A percentile compares a stretch with the other conserved stretches of the same genome.
Evolutionary conservation across 1,139 yeast species (phyloP).

Genomic region (Suhomyces maxii): DNA sequence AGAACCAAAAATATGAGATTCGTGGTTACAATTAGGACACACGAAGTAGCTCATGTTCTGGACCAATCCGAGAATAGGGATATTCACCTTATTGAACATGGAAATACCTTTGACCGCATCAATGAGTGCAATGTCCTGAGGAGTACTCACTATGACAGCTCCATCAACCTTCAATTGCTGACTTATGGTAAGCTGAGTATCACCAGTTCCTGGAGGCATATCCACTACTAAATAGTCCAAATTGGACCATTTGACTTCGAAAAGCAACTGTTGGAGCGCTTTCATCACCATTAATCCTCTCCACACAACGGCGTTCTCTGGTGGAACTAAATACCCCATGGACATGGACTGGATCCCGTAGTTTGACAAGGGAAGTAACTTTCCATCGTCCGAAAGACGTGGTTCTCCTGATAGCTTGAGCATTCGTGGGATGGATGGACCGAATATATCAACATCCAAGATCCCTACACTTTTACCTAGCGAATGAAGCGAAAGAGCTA

Average conservation of each 20-base stretch:
- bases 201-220: conserved; percentile 94
- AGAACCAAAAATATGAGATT: conserved; percentile 71
- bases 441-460: conserved; percentile 80
- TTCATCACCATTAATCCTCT: conserved; percentile 86
- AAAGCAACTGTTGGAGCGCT: conserved; percentile 76
- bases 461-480: conserved; percentile 64
- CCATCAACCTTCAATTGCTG: conserved; percentile 79
- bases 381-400: conserved; percentile 52
- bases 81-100: conserved; percentile 71
- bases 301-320: conserved; percentile 78
- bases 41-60: conserved; percentile 80
- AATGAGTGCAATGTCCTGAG: conserved; percentile 80
- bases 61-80: conserved; percentile 77
- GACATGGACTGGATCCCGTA: conserved; percentile 86
- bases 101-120: conserved; percentile 82
- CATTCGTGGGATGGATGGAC: conserved; percentile 77
- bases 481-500: conserved; percentile 61
- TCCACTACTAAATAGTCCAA: conserved; percentile 74
- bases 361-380: conserved; percentile 67
- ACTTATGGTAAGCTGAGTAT: conserved; percentile 77
- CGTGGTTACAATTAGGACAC: conserved; percentile 76
- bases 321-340: conserved; percentile 79
- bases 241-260: conserved; percentile 78
- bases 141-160: conserved; percentile 80
- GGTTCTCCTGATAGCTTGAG: conserved; percentile 70